Evolutionary conservation across 371 early-diverging fungal genomes (phyloP), one percentile per base, ranked within the genome.

Genomic region (Coemansia sp.): DNA sequence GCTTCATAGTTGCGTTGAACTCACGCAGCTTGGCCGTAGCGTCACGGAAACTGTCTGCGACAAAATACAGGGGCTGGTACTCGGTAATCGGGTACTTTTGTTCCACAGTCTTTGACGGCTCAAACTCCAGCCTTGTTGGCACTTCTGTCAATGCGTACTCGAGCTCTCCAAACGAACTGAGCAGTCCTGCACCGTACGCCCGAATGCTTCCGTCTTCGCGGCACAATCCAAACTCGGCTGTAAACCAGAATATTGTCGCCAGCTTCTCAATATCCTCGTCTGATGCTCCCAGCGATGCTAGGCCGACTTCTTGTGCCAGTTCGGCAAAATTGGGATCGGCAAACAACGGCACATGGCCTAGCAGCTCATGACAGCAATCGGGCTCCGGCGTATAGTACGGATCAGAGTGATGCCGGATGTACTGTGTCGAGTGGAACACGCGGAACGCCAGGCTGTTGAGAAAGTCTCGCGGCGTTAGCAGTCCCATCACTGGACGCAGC

Each of bases 311-410:
- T 71, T 95, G 96, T 17, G 92, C 91, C 66, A 98, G 94, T 71
- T 93, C 95, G 13, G 97, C 96, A 83, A 96, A 96, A 71, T 94
- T 94, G 5, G 96, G 96, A 76, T 95, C 94, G 53, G 97, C 96
- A 83, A 95, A 95, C 79, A 94, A 77, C 15, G 94, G 92, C 9
- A 89, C 92, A 63, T 93, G 92, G 54, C 90, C 91, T 15, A 90
- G 76, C 13, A 90, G 82, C 78, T 90, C 90, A 67, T 90, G 90
- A 74, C 90, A 90, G 53, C 87, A 83, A 65, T 90, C 90, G 28
- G 97, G 97, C 75, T 97, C 97, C 26, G 96, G 96, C 5, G 97
- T 97, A 80, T 95, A 98, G 58, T 90, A 83, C 7, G 98, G 98
- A 59, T 85, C 84, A 4, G 94, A 93, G 71, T 89, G 87, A 74